These are phyloP conservation scores for Oxalis stricta DNA, from an alignment of 441 rosid species.

Conservation along the genomic window DNA sequence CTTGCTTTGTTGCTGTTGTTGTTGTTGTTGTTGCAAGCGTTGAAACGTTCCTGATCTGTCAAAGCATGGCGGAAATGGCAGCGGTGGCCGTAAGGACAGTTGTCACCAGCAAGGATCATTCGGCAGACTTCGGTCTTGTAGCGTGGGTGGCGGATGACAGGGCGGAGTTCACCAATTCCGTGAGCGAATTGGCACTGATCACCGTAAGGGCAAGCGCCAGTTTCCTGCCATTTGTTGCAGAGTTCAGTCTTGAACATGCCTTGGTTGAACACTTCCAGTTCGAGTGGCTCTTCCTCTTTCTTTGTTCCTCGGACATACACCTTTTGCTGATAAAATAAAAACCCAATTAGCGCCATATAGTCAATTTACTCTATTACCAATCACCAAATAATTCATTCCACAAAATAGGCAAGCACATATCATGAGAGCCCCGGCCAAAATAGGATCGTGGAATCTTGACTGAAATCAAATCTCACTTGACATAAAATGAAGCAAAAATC, in stretches of 20 bases:
- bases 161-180: conserved; percentile 50
- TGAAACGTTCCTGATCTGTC: conserved; percentile 32
- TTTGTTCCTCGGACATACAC: conserved; percentile 35
- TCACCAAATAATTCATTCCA: too few relatives aligned
- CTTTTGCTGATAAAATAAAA: too few relatives aligned
- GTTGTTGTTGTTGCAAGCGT: too few relatives aligned
- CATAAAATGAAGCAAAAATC: too few relatives aligned
- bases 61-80: conserved; percentile 65
- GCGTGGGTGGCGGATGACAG: conserved; percentile 65
- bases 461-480: too few relatives aligned
- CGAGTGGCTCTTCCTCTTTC: conserved; percentile 38
- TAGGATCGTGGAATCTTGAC: too few relatives aligned
- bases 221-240: conserved; percentile 70
- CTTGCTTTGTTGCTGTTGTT: too few relatives aligned
- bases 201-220: conserved; percentile 55
- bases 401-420: too few relatives aligned
- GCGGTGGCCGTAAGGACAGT: conserved; percentile 51
- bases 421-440: too few relatives aligned
- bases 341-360: too few relatives aligned
- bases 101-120: conserved; percentile 51
- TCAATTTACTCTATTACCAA: too few relatives aligned
- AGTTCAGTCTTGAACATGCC: conserved; percentile 61
- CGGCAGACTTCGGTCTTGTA: conserved; percentile 69
- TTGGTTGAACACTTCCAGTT: conserved; percentile 46
- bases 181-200: conserved; percentile 62